Percentiles rank a stretch among this genome's conserved stretches.
phyloP scores from a whole-genome alignment of 1,284 basidiomycete genomes.

The Cerrena zonata region DNA sequence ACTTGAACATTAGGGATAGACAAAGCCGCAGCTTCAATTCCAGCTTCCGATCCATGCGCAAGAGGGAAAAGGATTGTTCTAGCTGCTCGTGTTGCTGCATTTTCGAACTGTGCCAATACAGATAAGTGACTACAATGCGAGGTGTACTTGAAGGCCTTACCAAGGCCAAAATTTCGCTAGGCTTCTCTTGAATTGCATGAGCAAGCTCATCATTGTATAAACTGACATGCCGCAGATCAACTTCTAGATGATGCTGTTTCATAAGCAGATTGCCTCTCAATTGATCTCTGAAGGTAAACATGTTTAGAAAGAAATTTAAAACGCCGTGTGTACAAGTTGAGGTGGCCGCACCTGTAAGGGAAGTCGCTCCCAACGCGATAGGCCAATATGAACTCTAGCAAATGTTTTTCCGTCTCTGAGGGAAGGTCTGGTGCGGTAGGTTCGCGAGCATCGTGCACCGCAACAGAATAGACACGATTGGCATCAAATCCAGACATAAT shows the following conservation, averaged over 20 bases:
- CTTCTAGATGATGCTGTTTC: slow-evolving; percentile 87
- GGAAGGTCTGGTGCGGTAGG: slow-evolving; percentile 59
- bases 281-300: slow-evolving; percentile 78
- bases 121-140: not conserved
- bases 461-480: slow-evolving; percentile 74
- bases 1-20: slow-evolving; percentile 85
- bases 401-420: slow-evolving; percentile 72
- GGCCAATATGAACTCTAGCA: slow-evolving; percentile 80
- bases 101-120: slow-evolving; percentile 66
- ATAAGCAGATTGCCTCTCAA: slow-evolving; percentile 84
- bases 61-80: slow-evolving; percentile 76
- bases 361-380: slow-evolving; percentile 87
- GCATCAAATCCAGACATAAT: slow-evolving; percentile 67
- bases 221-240: slow-evolving; percentile 86
- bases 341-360: slow-evolving; percentile 65
- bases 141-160: slow-evolving; percentile 39
- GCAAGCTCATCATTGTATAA: slow-evolving; percentile 92
- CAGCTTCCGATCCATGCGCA: slow-evolving; percentile 43
- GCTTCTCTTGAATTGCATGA: slow-evolving; percentile 83
- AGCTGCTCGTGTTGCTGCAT: slow-evolving; percentile 78
- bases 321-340: not conserved
- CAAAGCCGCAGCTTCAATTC: slow-evolving; percentile 51
- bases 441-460: slow-evolving; percentile 57
- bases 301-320: slow-evolving; percentile 10
- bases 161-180: slow-evolving; percentile 84